These are phyloP conservation scores for Pseudocercospora eumusae DNA, from an alignment of 2,329 filamentous ascomycete genomes.

Conservation along the genomic window DNA sequence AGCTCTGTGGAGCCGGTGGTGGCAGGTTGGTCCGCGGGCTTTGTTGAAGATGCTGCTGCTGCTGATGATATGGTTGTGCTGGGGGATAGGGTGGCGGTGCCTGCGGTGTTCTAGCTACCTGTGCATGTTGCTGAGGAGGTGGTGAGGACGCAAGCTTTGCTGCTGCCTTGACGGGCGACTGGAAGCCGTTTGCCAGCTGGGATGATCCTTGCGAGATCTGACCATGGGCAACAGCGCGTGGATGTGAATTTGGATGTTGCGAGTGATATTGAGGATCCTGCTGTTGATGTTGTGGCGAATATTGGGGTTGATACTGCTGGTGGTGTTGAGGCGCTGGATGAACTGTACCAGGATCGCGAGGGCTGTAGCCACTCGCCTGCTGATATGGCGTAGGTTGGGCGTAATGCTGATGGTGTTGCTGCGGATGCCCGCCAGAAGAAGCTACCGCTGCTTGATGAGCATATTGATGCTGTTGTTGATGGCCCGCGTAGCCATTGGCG, in stretches of 20 bases:
- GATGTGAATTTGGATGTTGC: conserved; percentile 16
- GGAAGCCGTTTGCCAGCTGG: conserved; percentile 38
- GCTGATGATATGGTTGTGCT: neutral
- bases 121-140: conserved; percentile 25
- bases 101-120: conserved; percentile 15
- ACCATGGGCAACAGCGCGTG: conserved; percentile 15
- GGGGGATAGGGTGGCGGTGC: conserved; percentile 1
- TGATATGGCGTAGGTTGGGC: conserved; percentile 12
- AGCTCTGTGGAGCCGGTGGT: conserved; percentile 29
- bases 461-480: conserved; percentile 40
- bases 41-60: conserved; percentile 24
- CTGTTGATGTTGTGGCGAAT: conserved; percentile 26
- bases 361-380: conserved; percentile 16
- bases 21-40: conserved; percentile 37
- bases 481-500: conserved; percentile 30
- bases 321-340: conserved; percentile 16
- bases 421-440: conserved; percentile 31
- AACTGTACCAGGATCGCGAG: conserved; percentile 5
- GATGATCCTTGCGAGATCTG: conserved; percentile 27
- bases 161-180: conserved; percentile 32
- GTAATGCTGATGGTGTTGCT: conserved; percentile 23
- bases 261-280: conserved; percentile 19
- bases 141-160: conserved; percentile 25
- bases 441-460: conserved; percentile 39
- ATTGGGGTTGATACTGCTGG: conserved; percentile 24